Conservation (phyloP, 257 asterid species). For the Capsicum baccatum region DNA sequence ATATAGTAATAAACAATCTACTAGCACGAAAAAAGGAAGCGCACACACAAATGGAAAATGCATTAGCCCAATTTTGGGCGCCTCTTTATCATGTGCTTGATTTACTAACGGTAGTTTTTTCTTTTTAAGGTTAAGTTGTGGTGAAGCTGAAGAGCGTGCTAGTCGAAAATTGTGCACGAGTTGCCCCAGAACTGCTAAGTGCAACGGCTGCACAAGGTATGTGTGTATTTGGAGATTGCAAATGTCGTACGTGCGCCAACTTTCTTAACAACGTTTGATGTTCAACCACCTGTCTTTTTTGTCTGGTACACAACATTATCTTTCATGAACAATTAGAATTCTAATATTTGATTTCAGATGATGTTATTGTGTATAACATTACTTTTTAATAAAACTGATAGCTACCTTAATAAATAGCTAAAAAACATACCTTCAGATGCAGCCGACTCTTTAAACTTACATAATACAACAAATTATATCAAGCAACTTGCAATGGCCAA, state of each 20-base stretch:
- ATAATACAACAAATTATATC: not conserved
- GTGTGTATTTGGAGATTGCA: conserved; percentile 51
- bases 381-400: not conserved
- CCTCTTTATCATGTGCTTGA: not conserved
- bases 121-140: conserved; percentile 33
- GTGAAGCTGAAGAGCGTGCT: conserved; percentile 43
- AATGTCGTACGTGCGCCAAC: conserved; percentile 42
- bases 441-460: conserved; percentile 57
- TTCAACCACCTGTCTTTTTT: not conserved
- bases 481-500: conserved; percentile 21
- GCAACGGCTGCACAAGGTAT: conserved; percentile 44
- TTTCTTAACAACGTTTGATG: conserved; percentile 32
- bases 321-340: not conserved
- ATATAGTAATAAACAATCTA: no score
- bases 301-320: not conserved
- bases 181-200: conserved; percentile 39
- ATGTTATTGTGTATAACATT: not conserved
- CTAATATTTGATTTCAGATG: not conserved
- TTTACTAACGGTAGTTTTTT: not conserved
- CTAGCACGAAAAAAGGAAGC: no score
- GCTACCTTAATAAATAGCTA: not conserved
- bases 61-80: no score
- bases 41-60: no score
- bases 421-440: conserved; percentile 29
- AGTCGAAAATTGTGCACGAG: conserved; percentile 42